A percentile compares a stretch with the other conserved stretches of the same genome.
These are phyloP conservation scores for Ganoderma multipileum DNA, from an alignment of 1,284 basidiomycete species.

Conservation along the genomic window DNA sequence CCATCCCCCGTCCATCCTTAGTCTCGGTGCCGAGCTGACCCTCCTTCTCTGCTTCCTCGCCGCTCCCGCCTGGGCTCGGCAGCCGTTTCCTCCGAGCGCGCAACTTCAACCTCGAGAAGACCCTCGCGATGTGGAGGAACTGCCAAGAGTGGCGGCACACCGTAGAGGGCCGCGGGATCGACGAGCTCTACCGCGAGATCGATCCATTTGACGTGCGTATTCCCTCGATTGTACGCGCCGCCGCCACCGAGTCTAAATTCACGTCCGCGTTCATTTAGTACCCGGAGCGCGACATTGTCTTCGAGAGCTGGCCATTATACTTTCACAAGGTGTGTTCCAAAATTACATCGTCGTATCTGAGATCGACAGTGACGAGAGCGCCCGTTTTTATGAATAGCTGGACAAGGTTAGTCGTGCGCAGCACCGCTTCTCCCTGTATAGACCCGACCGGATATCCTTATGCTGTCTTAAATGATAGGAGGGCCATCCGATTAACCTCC, in stretches of 20 bases:
- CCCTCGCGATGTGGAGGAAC: constrained; percentile 64
- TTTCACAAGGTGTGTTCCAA: constrained; percentile 66
- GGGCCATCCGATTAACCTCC: constrained; percentile 74
- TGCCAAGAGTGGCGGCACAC: constrained; percentile 66
- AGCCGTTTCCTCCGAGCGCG: constrained; percentile 77
- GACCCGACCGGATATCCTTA: background rate
- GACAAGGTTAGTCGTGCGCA: constrained; percentile 56
- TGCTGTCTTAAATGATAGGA: constrained; percentile 44
- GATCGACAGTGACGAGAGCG: constrained; percentile 7
- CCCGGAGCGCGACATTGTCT: constrained; percentile 69
- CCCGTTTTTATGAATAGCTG: constrained; percentile 45
- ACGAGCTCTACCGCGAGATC: constrained; percentile 58
- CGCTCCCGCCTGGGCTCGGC: constrained; percentile 15
- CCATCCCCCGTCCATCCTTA: background rate
- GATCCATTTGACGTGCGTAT: constrained; percentile 69
- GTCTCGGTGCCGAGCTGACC: background rate
- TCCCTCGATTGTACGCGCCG: background rate
- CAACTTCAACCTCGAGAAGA: constrained; percentile 58
- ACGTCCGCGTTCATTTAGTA: constrained; percentile 49
- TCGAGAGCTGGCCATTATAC: constrained; percentile 76
- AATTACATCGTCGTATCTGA: constrained; percentile 1
- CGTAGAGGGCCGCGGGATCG: constrained; percentile 62
- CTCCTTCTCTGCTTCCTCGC: background rate
- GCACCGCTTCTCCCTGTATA: background rate
- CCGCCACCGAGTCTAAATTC: background rate